These are phyloP conservation scores for Fraxinus dipetala DNA, from an alignment of 305 asterid species.

Conservation along the genomic window DNA sequence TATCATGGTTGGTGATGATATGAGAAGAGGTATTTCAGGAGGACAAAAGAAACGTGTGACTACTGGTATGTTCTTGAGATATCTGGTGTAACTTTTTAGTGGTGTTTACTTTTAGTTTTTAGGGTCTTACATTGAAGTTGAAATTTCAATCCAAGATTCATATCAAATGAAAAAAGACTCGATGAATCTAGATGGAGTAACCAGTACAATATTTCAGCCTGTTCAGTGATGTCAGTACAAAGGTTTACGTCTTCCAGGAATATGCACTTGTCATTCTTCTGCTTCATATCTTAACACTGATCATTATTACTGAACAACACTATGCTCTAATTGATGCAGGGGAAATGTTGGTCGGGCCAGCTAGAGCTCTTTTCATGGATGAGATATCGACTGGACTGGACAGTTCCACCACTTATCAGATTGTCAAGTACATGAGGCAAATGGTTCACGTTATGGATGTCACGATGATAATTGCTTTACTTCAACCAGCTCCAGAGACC, in stretches of 20 bases:
- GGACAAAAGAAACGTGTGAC: constrained; percentile 58
- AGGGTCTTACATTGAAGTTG: neutral
- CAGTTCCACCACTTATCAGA: constrained; percentile 60
- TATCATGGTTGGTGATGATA: constrained; percentile 52
- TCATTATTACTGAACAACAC: neutral
- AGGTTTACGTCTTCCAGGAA: neutral
- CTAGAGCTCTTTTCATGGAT: constrained; percentile 52
- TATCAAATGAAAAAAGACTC: neutral
- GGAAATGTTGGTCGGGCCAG: constrained; percentile 58
- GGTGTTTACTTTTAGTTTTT: neutral
- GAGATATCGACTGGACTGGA: constrained; percentile 62
- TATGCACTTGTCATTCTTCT: neutral
- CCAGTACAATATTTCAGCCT: neutral
- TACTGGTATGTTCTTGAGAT: constrained; percentile 31
- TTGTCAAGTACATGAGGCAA: constrained; percentile 47
- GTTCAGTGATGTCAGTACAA: neutral
- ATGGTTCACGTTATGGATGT: constrained; percentile 41
- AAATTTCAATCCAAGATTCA: neutral
- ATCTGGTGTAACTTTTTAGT: neutral
- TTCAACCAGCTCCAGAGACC: constrained; percentile 61
- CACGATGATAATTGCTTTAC: constrained; percentile 46
- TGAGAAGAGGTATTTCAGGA: constrained; percentile 59
- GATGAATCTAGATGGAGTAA: neutral
- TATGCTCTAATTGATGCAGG: constrained; percentile 27
- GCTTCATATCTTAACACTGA: neutral